Evolutionary conservation across 208 protist genomes (phyloP), one percentile per base, ranked within the genome.

Genomic region (Acanthamoeba lenticulata): DNA sequence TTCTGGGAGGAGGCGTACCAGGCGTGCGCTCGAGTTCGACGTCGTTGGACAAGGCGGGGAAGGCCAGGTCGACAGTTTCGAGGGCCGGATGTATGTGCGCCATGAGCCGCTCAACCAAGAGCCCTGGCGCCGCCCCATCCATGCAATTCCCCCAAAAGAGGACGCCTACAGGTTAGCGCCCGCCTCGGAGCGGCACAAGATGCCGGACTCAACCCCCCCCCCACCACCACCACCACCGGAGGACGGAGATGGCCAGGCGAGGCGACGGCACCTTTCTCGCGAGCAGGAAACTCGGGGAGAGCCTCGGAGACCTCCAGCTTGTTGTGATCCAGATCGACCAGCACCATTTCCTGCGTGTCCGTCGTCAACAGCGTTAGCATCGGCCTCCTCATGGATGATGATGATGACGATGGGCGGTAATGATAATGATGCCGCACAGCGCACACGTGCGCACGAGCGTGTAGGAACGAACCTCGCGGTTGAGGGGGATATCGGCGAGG

Each of bases 261-360:
- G n/a, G n/a, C n/a, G n/a, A n/a, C n/a, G n/a, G n/a, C n/a, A 77
- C 67, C 34, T 27, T 77, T 77, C 24, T 77, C 34, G 13, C 67
- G 67, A 2, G 67, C 29, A 7, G 67, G 67, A 27, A 77, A 77
- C 29, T 49, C 79, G 24, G 79, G 45, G 1, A 88, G 45, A 2
- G 27, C 45, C 36, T 88, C 79, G 6, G 79, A 45, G 13, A 42
- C 38, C 21, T 88, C 47, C 27, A 88, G 9, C 42, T 29, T 55
- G 79, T 88, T 88, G 79, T 36, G 40, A 21, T 88, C 79, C 45
- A 88, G 27, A 60, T 88, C 79, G 11, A 88, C 79, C 44, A 88
- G 24, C 19, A 88, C 79, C 38, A 88, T 65, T 65, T 47, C 69
- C 40, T 49, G 24, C 24, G 29, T 19, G 11, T 13, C 6, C 5